Base-by-base conservation (phyloP, 352 stramenopile genomes). In the Phytopythium boreale region DNA sequence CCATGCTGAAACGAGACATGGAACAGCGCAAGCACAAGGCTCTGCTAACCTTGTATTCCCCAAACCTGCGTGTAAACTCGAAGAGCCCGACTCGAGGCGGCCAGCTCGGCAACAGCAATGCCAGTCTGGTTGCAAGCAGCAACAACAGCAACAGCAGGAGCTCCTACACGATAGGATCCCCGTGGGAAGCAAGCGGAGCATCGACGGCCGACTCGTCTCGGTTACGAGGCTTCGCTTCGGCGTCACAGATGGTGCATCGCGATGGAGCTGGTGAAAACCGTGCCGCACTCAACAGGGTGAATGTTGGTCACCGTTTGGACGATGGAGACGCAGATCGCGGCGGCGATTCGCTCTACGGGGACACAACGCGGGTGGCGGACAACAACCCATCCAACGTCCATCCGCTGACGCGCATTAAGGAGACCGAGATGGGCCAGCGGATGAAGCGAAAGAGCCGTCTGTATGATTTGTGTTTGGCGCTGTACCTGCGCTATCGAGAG, bases 361-460 rank as follows among this genome's bases (percentile, higher is more conserved):
- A 66, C 7, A 10, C 22, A 39, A 24, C 26, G 26, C 19, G 26
- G 9, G 41, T 55, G 10, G 31, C 26, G 20, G 62, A 51, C 24
- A 59, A 43, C 37, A 60, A 29, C 17, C 24, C 8, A 15, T 52
- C 31, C 43, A 46, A 69, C 17, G 50, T 50, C 17, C 61, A 67
- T 4, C 52, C 70, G 20, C 62, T 90, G 10, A 77, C 76, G 11
- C 65, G 81, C 12, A 88, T 90, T 26, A 90, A 88, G 79, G 75
- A 88, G 62, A 88, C 79, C 1, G 66, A 77, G 4, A 53, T 90
- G 27, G 79, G 77, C 1, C 63, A 76, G 52, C 76, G 72, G 44
- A 80, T 88, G 39, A 87, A 87, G 58, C 69, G 74, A 29, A 87
- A 88, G 75, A 87, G 75, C 46, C 77, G 70, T 2, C 59, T 87